Evolutionary conservation across 176 grass and related monocot genomes (phyloP).

Genomic region (Avena insularis): DNA sequence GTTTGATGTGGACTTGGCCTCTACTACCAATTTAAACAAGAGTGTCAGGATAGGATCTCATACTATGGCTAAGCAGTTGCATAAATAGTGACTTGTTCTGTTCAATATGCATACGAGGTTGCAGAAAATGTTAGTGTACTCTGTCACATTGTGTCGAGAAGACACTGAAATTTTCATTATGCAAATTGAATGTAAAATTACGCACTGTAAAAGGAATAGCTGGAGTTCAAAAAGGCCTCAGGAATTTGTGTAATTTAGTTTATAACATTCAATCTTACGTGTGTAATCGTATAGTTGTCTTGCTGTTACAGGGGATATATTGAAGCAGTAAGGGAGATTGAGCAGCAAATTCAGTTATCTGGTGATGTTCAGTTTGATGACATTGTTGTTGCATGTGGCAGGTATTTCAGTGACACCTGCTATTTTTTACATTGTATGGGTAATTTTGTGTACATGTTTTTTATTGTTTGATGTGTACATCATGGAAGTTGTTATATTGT

Average conservation of each 20-base stretch:
- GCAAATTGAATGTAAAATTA: neutral
- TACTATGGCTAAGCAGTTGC: neutral
- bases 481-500: neutral
- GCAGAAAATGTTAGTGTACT: neutral
- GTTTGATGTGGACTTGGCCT: neutral
- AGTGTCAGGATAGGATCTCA: neutral
- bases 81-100: neutral
- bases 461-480: constrained; percentile 7
- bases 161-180: neutral
- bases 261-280: neutral
- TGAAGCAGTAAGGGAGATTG: constrained; percentile 85
- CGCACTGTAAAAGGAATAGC: neutral
- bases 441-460: neutral
- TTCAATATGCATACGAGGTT: neutral
- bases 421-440: constrained; percentile 9
- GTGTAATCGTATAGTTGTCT: neutral
- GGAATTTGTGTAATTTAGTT: neutral
- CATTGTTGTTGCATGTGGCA: constrained; percentile 88
- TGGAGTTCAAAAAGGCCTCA: neutral
- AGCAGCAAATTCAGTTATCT: constrained; percentile 65
- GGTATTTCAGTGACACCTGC: constrained; percentile 45
- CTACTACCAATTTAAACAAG: neutral
- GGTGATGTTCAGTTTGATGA: constrained; percentile 71
- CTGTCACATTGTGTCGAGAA: neutral
- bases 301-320: constrained; percentile 83